These are phyloP conservation scores for Eutrema yunnanense DNA, from an alignment of 345 rosid genomes.

Conservation along the genomic window DNA sequence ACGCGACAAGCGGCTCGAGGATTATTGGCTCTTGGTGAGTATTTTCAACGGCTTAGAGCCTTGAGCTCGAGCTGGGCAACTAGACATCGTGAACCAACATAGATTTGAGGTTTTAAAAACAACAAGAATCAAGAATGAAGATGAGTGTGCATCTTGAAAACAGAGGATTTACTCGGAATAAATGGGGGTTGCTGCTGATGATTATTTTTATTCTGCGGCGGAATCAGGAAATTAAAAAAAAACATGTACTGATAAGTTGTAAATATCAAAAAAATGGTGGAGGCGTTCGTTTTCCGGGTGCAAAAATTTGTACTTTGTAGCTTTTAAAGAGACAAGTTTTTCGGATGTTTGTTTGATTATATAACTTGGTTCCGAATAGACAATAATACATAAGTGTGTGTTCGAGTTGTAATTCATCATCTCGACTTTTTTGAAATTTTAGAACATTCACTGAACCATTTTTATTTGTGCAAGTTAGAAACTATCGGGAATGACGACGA, in stretches of 20 bases:
- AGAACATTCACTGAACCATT: not conserved
- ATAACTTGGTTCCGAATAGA: not conserved
- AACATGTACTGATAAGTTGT: slow-evolving; percentile 21
- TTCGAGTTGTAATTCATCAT: not conserved
- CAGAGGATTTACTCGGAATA: slow-evolving; percentile 4
- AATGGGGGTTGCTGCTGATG: slow-evolving; percentile 24
- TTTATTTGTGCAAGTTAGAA: not conserved
- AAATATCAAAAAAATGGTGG: slow-evolving; percentile 18
- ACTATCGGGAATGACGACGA: not conserved
- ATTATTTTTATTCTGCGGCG: slow-evolving; percentile 26
- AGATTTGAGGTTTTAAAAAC: slow-evolving; percentile 2
- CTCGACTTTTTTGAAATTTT: not conserved
- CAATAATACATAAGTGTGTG: not conserved
- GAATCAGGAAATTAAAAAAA: slow-evolving; percentile 6
- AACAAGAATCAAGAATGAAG: not conserved
- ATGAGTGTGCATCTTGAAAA: slow-evolving; percentile 9
- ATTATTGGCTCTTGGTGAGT: slow-evolving; percentile 76
- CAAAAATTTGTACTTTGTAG: slow-evolving; percentile 18
- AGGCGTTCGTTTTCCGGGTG: not conserved
- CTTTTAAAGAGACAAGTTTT: slow-evolving; percentile 12
- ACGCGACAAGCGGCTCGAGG: slow-evolving; percentile 72
- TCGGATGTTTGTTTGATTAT: slow-evolving; percentile 27
- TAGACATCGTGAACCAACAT: slow-evolving; percentile 51
- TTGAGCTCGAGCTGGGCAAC: slow-evolving; percentile 66
- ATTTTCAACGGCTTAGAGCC: slow-evolving; percentile 66